Evolutionary conservation across 108 stramenopile genomes (phyloP).

Genomic region (Parmales sp.): DNA sequence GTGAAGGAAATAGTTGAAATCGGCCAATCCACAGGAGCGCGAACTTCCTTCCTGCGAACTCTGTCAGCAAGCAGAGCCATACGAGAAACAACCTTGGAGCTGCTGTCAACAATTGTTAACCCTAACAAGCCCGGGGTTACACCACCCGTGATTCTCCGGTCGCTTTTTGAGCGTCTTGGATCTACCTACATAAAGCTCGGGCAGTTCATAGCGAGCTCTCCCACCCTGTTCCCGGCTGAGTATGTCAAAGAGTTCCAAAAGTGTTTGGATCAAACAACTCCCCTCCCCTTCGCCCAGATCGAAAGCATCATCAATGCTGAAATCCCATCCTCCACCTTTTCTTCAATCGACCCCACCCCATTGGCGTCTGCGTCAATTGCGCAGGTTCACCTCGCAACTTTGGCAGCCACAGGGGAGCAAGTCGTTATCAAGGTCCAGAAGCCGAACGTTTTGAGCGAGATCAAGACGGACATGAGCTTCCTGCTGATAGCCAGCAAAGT

Average conservation of each 20-base stretch:
- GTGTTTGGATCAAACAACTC: conserved; percentile 80
- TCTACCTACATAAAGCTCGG: conserved; percentile 93
- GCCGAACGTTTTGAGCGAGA: conserved; percentile 73
- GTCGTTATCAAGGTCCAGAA: conserved; percentile 95
- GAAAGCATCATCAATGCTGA: conserved; percentile 72
- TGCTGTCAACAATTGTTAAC: too few species aligned
- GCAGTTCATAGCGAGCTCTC: conserved; percentile 85
- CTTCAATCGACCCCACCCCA: conserved; percentile 60
- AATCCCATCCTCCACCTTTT: conserved; percentile 55
- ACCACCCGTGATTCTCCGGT: too few species aligned
- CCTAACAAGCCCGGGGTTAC: too few species aligned
- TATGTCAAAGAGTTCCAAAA: conserved; percentile 89
- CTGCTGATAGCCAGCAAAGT: conserved; percentile 73
- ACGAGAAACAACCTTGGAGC: too few species aligned
- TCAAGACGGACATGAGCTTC: conserved; percentile 86
- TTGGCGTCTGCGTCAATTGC: conserved; percentile 83
- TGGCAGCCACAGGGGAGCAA: conserved; percentile 66
- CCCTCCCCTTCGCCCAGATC: conserved; percentile 67
- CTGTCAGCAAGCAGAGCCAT: too few species aligned
- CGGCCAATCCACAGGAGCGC: too few species aligned
- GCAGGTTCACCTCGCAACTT: conserved; percentile 77
- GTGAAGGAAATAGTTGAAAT: too few species aligned
- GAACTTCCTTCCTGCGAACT: too few species aligned
- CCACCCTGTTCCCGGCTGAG: conserved; percentile 87
- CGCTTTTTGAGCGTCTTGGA: conserved; percentile 80